Evolutionary conservation across 495 filamentous ascomycete species (phyloP), one percentile per base, ranked within the genome.

Genomic region (Parathielavia hyrcaniae): DNA sequence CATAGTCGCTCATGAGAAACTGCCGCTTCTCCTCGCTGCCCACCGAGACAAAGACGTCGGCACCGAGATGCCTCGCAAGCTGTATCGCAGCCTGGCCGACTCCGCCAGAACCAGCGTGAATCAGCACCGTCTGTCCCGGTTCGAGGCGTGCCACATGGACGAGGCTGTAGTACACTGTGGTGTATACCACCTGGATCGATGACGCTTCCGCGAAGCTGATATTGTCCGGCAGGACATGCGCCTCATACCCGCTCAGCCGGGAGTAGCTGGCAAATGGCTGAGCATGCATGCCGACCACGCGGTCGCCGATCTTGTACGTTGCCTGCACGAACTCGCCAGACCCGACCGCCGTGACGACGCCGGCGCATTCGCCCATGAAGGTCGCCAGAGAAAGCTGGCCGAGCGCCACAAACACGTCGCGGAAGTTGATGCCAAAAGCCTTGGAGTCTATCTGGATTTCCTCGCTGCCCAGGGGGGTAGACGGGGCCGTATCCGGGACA

Each of bases 1-100:
- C 74, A 59, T 74, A 82, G 0, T 60, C 60, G 12, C 67, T 67
- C 66, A 79, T 48, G n/a, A 75, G 30, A 65, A 74, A 61, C 75
- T 69, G 40, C 64, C 70, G 53, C 74, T 79, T 66, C 73, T 80
- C 55, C 4, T 69, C 49, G 4, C 69, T 69, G 1, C 75, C 74
- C 0, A 81, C 82, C 0, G 83, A 84, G 0, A 70, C 76, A 58
- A 77, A 86, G 5, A 86, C 70, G 52, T 80, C 74, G 5, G 79
- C 77, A 0, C 80, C 78, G 1, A 76, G 51, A 6, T 67, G 58
- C 47, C 80, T 70, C 0, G 75, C 73, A 1, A 87, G 56, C 45
- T 75, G 69, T 26, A 86, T 76, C 0, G 81, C 77, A 16, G 81
- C 79, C 55, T 82, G 76, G 3, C 83, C 83, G 0, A 85, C 73